Evolutionary conservation across 352 stramenopile species (phyloP), one percentile per base, ranked within the genome.

Genomic region (Thalassiosira exigua): DNA sequence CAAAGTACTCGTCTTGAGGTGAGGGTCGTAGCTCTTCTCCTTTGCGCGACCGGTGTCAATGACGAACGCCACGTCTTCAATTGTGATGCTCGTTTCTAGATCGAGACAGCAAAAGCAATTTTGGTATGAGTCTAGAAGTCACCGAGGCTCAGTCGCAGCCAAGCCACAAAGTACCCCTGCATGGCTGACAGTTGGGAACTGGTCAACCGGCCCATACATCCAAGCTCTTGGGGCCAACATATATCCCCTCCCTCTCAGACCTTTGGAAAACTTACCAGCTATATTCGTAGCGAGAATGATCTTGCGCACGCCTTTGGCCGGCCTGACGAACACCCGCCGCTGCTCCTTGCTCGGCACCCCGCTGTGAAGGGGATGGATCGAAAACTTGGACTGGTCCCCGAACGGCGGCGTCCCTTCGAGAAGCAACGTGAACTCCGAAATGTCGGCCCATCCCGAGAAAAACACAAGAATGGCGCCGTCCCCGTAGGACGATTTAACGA

Each of bases 1-100:
- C 3, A 99, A 92, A 57, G 96, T 98, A 79, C 98, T 97, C 93
- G 99, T 99, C 50, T 96, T 96, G 26, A 98, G 92, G 89, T 98
- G 98, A 3, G 97, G 91, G 85, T 99, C 98, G 82, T 98, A 99
- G 12, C 94, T 95, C 71, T 98, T 99, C 75, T 99, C 96, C 81
- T 99, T 99, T 60, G 94, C 97, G 52, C 98, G 98, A 14, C 93
- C 94, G 14, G 85, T 85, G 73, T 97, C 93, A 46, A 96, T 87
- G 17, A 97, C 93, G 72, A 94, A 96, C 32, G 94, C 93, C 52
- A 97, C 93, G 54, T 98, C 97, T 72, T 99, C 97, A 80, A 99
- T 99, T 0, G 98, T 99, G 7, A 99, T 86, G 9, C 96, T 98
- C 0, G 97, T 97, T 87, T 99, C 98, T 1, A 97, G 97, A 74